These are phyloP conservation scores for Choanephora cucurbitarum DNA, from an alignment of 371 early-diverging fungal species.

Conservation along the genomic window DNA sequence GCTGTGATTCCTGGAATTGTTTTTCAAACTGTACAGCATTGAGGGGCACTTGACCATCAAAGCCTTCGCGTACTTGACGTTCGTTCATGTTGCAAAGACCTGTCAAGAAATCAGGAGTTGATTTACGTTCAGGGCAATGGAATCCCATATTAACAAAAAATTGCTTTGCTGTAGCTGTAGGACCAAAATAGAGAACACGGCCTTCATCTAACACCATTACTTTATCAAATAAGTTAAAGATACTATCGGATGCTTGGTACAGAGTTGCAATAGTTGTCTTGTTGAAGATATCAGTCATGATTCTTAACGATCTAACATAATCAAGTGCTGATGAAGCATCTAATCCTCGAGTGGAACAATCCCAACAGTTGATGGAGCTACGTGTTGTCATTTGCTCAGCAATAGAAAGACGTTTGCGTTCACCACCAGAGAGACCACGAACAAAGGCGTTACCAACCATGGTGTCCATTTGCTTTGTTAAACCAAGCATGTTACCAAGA, in stretches of 20 bases:
- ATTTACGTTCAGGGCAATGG: slow-evolving; percentile 70
- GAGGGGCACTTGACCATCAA: slow-evolving; percentile 48
- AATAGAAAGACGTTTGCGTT: slow-evolving; percentile 85
- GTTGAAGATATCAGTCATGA: slow-evolving; percentile 63
- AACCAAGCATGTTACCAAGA: slow-evolving; percentile 71
- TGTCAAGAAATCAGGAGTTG: slow-evolving; percentile 76
- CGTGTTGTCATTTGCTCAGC: slow-evolving; percentile 85
- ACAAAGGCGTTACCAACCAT: slow-evolving; percentile 84
- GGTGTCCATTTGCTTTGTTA: slow-evolving; percentile 75
- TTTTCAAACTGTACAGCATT: slow-evolving; percentile 54
- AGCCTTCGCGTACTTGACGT: slow-evolving; percentile 56
- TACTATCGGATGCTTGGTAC: slow-evolving; percentile 76
- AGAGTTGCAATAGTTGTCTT: slow-evolving; percentile 55
- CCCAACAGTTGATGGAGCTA: slow-evolving; percentile 79
- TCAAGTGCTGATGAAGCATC: slow-evolving; percentile 90
- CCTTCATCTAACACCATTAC: slow-evolving; percentile 74
- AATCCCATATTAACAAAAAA: slow-evolving; percentile 73
- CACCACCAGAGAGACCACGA: slow-evolving; percentile 87
- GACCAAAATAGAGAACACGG: slow-evolving; percentile 75
- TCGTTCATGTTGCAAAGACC: slow-evolving; percentile 67
- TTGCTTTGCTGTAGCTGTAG: slow-evolving; percentile 55
- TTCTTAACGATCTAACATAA: slow-evolving; percentile 70
- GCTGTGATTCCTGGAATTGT: slow-evolving; percentile 34
- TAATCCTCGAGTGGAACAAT: slow-evolving; percentile 89
- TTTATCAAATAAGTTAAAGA: slow-evolving; percentile 78